phyloP scores from a whole-genome alignment of 2,329 filamentous ascomycete genomes.

The Trichophyton rubrum region DNA sequence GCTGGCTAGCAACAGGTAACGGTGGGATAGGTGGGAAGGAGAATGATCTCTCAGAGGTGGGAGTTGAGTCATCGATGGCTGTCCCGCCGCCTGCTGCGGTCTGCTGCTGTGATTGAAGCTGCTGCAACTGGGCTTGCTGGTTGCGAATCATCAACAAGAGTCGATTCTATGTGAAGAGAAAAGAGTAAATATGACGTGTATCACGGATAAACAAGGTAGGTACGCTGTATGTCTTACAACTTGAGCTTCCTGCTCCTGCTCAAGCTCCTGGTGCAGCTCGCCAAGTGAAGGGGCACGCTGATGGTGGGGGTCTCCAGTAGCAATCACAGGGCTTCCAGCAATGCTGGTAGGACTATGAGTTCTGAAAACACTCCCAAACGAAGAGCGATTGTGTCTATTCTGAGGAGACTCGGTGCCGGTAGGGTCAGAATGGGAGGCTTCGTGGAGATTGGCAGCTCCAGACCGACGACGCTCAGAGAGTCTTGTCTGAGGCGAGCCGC shows the following conservation, averaged over 20 bases:
- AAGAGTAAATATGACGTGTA: slow-evolving; percentile 7
- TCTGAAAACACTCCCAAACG: slow-evolving; percentile 28
- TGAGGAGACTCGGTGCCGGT: slow-evolving; percentile 25
- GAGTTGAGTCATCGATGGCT: slow-evolving; percentile 32
- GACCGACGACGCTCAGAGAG: slow-evolving; percentile 33
- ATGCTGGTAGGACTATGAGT: slow-evolving; percentile 34
- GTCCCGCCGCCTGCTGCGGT: slow-evolving; percentile 21
- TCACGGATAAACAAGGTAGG: background rate
- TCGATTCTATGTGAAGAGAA: slow-evolving; percentile 30
- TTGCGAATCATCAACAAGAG: slow-evolving; percentile 39
- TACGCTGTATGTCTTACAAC: slow-evolving; percentile 26
- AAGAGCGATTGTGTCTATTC: slow-evolving; percentile 27
- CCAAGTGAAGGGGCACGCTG: slow-evolving; percentile 37
- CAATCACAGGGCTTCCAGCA: slow-evolving; percentile 30
- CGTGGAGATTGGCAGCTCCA: slow-evolving; percentile 28
- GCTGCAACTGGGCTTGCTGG: slow-evolving; percentile 36
- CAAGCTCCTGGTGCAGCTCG: slow-evolving; percentile 39
- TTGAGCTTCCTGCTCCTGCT: slow-evolving; percentile 41
- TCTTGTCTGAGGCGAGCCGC: slow-evolving; percentile 22
- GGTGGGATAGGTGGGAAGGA: slow-evolving; percentile 25
- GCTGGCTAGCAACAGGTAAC: slow-evolving; percentile 13
- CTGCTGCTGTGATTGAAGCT: slow-evolving; percentile 25
- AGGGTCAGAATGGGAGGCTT: slow-evolving; percentile 24
- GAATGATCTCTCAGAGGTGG: slow-evolving; percentile 31
- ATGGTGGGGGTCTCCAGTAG: slow-evolving; percentile 36